Conservation (phyloP, 2,329 filamentous ascomycete genomes). For the Tolypocladium tundrense region DNA sequence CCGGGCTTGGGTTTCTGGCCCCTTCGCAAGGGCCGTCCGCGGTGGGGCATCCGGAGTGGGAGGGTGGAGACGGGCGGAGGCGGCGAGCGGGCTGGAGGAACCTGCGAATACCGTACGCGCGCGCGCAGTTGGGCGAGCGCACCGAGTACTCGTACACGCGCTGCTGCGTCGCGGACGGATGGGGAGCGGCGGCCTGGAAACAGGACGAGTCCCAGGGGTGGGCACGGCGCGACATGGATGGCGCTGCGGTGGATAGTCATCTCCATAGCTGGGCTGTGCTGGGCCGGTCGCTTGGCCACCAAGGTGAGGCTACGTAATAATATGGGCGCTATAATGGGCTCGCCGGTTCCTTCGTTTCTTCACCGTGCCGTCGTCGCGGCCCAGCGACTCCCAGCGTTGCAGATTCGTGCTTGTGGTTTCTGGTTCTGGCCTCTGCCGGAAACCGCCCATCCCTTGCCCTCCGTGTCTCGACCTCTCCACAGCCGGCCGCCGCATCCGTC, state of each 20-base stretch:
- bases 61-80: neutral
- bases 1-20: neutral
- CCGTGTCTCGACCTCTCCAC: neutral
- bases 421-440: neutral
- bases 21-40: constrained; percentile 3
- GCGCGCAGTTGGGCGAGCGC: too few relatives aligned
- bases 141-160: too few relatives aligned
- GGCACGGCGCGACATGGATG: neutral
- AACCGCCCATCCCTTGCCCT: neutral
- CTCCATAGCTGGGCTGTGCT: too few relatives aligned
- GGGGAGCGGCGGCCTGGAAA: neutral
- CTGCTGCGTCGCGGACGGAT: neutral
- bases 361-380: neutral
- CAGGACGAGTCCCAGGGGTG: neutral
- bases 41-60: constrained; percentile 3
- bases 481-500: too few relatives aligned
- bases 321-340: neutral
- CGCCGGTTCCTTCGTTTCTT: neutral
- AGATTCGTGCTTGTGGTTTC: neutral
- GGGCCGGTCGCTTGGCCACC: neutral
- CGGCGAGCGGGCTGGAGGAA: neutral
- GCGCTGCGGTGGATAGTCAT: neutral
- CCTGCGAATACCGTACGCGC: neutral
- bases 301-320: neutral
- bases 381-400: neutral